Conservation (phyloP, 1,284 basidiomycete genomes). For the Ganoderma sp. region DNA sequence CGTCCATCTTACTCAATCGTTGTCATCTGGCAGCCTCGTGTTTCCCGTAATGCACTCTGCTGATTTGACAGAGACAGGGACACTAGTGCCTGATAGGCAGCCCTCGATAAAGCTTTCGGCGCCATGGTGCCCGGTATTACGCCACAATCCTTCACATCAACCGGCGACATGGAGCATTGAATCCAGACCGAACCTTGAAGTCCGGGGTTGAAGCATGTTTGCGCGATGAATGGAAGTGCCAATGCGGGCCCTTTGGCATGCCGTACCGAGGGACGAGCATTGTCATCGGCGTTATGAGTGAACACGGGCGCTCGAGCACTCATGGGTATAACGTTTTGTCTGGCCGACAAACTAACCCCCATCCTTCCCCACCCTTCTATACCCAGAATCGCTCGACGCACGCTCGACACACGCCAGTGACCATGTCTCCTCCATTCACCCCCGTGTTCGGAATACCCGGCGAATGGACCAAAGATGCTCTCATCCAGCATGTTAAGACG, state of each 20-base stretch:
- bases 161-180: not conserved
- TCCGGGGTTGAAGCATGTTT: not conserved
- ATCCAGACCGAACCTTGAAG: not conserved
- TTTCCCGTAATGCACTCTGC: not conserved
- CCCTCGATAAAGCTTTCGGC: not conserved
- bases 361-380: not conserved
- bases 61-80: not conserved
- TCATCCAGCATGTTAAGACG: constrained; percentile 15
- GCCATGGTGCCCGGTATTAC: not conserved
- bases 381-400: not conserved
- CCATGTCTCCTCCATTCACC: not conserved
- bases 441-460: constrained; percentile 4
- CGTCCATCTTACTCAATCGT: not conserved
- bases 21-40: not conserved
- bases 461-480: constrained; percentile 11
- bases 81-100: not conserved
- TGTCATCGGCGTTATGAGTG: not conserved
- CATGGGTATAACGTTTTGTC: not conserved
- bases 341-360: not conserved
- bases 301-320: not conserved
- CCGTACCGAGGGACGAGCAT: not conserved
- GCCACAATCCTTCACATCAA: constrained; percentile 3
- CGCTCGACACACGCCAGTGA: not conserved
- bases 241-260: not conserved
- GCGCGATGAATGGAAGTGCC: constrained; percentile 1